Conservation (phyloP, 1,139 yeast species). For the Candida tetrigidarum region DNA sequence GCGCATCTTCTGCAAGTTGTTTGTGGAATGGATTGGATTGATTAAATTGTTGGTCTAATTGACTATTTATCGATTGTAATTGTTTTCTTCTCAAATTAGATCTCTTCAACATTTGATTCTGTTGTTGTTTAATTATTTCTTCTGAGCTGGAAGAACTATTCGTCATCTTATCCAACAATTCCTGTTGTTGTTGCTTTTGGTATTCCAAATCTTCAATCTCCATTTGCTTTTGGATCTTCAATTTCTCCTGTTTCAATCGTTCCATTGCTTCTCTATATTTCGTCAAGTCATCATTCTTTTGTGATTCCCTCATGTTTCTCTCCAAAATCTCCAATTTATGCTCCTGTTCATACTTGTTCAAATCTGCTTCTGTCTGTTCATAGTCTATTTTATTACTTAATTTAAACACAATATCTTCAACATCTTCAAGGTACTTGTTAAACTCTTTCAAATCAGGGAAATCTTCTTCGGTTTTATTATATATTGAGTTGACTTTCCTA, state of each 20-base stretch:
- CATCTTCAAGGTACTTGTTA: slow-evolving; percentile 79
- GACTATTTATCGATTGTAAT: slow-evolving; percentile 62
- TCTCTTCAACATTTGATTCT: slow-evolving; percentile 54
- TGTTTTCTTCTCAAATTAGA: slow-evolving; percentile 69
- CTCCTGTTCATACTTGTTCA: slow-evolving; percentile 72
- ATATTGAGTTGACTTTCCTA: slow-evolving; percentile 73
- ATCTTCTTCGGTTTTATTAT: slow-evolving; percentile 81
- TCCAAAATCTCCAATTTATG: slow-evolving; percentile 79
- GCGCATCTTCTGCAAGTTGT: slow-evolving; percentile 18
- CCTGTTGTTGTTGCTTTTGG: slow-evolving; percentile 64
- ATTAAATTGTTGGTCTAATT: slow-evolving; percentile 47
- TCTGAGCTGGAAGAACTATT: slow-evolving; percentile 56
- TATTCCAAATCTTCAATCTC: slow-evolving; percentile 66
- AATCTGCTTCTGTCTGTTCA: slow-evolving; percentile 70
- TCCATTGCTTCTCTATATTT: slow-evolving; percentile 61
- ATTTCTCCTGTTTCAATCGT: slow-evolving; percentile 61
- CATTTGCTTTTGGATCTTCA: slow-evolving; percentile 67
- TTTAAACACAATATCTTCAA: slow-evolving; percentile 82
- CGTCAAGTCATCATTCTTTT: slow-evolving; percentile 67
- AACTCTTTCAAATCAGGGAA: slow-evolving; percentile 61
- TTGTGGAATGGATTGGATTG: slow-evolving; percentile 28
- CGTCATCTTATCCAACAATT: slow-evolving; percentile 71
- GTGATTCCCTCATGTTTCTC: slow-evolving; percentile 63
- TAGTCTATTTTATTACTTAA: slow-evolving; percentile 71
- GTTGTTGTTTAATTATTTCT: slow-evolving; percentile 49